Conservation (phyloP, 257 asterid species). For the Jacaranda copaia region DNA sequence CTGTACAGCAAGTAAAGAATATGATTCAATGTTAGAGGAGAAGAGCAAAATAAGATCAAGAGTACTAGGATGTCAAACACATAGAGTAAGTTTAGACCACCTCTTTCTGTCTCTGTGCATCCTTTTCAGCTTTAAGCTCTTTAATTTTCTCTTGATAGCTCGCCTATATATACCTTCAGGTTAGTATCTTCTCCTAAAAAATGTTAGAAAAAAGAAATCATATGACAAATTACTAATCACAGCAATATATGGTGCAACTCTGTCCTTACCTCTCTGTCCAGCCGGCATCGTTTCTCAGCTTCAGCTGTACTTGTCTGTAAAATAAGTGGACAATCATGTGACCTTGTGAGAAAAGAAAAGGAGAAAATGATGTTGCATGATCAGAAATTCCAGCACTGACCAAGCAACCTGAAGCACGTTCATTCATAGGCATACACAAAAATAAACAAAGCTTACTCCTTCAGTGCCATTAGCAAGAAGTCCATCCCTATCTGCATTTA, state of each 20-base stretch:
- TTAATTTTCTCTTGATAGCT: conserved; percentile 50
- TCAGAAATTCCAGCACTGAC: conserved; percentile 21
- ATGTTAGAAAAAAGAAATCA: conserved; percentile 24
- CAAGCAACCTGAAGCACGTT: conserved; percentile 7
- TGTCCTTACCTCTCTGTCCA: conserved; percentile 58
- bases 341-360: neutral
- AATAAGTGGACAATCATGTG: conserved; percentile 17
- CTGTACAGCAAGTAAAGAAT: neutral
- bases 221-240: conserved; percentile 11
- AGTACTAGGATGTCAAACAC: neutral
- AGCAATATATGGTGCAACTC: conserved; percentile 24
- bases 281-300: conserved; percentile 46
- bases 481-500: conserved; percentile 41
- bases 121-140: conserved; percentile 54
- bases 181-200: conserved; percentile 39
- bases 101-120: conserved; percentile 55
- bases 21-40: neutral
- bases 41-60: conserved; percentile 6
- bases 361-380: neutral
- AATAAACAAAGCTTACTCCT: conserved; percentile 47
- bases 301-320: conserved; percentile 46
- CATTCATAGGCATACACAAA: conserved; percentile 17
- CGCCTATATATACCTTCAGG: conserved; percentile 50
- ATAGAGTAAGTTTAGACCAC: conserved; percentile 34
- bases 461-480: conserved; percentile 45